Percentiles rank a stretch among this genome's conserved stretches.
phyloP scores from a whole-genome alignment of 768 basidiomycete species.

The Boletus sp. region DNA sequence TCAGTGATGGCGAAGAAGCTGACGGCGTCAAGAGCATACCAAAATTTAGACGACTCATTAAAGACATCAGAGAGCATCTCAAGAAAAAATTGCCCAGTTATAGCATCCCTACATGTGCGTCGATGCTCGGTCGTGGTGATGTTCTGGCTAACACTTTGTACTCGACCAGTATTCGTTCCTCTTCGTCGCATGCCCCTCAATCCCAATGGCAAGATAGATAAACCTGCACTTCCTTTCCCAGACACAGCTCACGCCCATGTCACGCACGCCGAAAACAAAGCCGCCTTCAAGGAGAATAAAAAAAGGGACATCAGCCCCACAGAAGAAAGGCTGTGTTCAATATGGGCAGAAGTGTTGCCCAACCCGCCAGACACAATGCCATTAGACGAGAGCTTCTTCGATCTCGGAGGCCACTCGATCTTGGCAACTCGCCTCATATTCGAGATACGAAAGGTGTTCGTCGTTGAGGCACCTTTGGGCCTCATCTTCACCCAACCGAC shows the following conservation, averaged over 20 bases:
- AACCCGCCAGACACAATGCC: conserved; percentile 76
- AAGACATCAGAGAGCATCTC: conserved; percentile 90
- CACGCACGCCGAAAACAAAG: conserved; percentile 42
- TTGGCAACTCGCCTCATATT: conserved; percentile 96
- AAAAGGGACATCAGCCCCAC: conserved; percentile 56
- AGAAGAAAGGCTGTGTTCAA: conserved; percentile 74
- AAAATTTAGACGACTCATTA: conserved; percentile 85
- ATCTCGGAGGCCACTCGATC: conserved; percentile 97
- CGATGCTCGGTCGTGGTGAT: not conserved
- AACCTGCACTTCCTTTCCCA: conserved; percentile 96
- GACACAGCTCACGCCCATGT: conserved; percentile 73
- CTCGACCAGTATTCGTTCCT: conserved; percentile 80
- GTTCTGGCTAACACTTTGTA: conserved; percentile 2
- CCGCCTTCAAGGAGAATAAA: conserved; percentile 26
- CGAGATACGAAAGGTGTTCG: conserved; percentile 90
- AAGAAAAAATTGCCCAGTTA: conserved; percentile 97
- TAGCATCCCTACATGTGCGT: conserved; percentile 85
- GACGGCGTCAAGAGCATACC: conserved; percentile 74
- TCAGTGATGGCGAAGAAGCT: conserved; percentile 44
- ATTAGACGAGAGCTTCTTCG: conserved; percentile 94
- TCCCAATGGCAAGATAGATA: conserved; percentile 99
- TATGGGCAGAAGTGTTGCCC: conserved; percentile 84
- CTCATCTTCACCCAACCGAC: conserved; percentile 92
- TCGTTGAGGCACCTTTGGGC: conserved; percentile 87
- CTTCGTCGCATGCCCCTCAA: conserved; percentile 95